Base-by-base conservation (phyloP, 257 asterid species). In the Solanum ossicruentum region DNA sequence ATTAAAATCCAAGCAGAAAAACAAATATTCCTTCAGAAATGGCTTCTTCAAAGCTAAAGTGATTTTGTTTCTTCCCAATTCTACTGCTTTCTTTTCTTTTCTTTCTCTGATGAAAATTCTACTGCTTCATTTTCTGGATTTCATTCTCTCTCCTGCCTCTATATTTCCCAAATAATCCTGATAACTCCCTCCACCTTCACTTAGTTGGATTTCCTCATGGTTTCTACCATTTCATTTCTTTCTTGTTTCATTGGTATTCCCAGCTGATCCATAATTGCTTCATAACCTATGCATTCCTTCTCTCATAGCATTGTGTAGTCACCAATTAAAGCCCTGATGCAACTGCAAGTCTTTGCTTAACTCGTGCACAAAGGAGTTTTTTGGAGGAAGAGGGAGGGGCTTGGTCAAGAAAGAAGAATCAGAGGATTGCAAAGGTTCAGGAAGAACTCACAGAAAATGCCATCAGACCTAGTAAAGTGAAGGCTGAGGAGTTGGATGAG, bases 141-240 rank as follows among this genome's bases (percentile, higher is more conserved):
- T 95, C 91, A 80, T 90, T 83, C 94, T 92, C 86, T 94, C 94
- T 92, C 94, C 93, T 7, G 89, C 95, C 83, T 93, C 95, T 10
- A 15, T 93, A 8, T 93, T 91, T 5, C 98, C 98, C 26, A 91
- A 16, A 67, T 95, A 67, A 61, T 88, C 86, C 92, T 93, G 65
- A 58, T 82, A 88, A 86, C 83, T 73, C 73, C 98, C 98, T 13
- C 98, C 98, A 41, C 86, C 97, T 3, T 90, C 95, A 20, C 92
- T 93, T 10, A 97, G 96, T 9, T 91, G 85, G 93, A 94, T 1
- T 92, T 95, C 63, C 81, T 95, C 39, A 65, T 82, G 84, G 90
- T 93, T 75, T 93, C 96, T 2, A 57, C 85, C 86, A 70, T 90
- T 83, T 93, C 98, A 0, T 78, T 93, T 7, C 82, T 92, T 78